phyloP scores from a whole-genome alignment of 2,329 filamentous ascomycete genomes.

The Exophiala sp. region DNA sequence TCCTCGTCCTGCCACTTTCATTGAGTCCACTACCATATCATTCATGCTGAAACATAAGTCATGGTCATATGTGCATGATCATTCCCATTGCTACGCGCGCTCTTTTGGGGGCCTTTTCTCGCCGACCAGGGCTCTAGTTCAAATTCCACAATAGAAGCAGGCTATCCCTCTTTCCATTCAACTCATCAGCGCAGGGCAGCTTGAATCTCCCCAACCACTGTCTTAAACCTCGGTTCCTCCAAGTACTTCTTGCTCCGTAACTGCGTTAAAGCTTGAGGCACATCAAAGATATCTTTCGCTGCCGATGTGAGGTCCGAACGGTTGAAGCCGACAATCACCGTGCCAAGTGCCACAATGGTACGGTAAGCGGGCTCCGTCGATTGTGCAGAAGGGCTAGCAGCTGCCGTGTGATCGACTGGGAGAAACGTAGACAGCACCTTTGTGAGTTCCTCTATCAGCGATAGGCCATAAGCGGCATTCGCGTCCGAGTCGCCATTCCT shows the following conservation, averaged over 20 bases:
- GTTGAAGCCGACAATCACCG: slow-evolving; percentile 53
- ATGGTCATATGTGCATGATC: neutral
- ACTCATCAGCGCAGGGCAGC: slow-evolving; percentile 12
- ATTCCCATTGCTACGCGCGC: neutral
- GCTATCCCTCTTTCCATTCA: neutral
- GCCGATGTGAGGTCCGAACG: slow-evolving; percentile 55
- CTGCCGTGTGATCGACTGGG: slow-evolving; percentile 21
- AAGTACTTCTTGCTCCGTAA: slow-evolving; percentile 46
- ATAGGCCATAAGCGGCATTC: slow-evolving; percentile 39
- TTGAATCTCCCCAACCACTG: slow-evolving; percentile 55
- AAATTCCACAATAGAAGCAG: neutral
- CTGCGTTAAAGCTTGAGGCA: slow-evolving; percentile 44
- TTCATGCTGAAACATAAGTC: neutral
- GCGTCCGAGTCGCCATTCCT: slow-evolving; percentile 38
- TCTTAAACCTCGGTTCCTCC: slow-evolving; percentile 56
- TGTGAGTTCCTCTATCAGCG: slow-evolving; percentile 57
- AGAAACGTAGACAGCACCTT: slow-evolving; percentile 48
- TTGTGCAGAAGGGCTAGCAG: slow-evolving; percentile 46
- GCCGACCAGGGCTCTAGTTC: too few relatives aligned
- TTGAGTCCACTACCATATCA: too few relatives aligned
- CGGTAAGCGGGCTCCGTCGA: slow-evolving; percentile 83
- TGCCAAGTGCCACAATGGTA: slow-evolving; percentile 75
- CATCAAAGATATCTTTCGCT: slow-evolving; percentile 52
- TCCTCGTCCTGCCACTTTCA: too few relatives aligned
- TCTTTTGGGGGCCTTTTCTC: neutral